Base-by-base conservation (phyloP, 306 rosid species). In the Malus sylvestris region DNA sequence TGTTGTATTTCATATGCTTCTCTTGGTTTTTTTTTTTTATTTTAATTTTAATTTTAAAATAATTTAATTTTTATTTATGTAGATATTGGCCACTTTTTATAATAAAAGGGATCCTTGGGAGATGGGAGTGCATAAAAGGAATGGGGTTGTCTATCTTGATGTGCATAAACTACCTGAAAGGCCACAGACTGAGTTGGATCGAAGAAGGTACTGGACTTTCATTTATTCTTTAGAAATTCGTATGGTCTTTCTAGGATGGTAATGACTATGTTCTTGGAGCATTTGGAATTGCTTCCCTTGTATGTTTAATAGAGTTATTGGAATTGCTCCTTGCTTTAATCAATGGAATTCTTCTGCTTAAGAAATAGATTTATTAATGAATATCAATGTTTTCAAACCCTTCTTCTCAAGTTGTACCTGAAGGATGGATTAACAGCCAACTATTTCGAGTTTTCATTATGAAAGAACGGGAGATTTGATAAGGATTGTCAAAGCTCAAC, bases 41-140 rank as follows among this genome's bases (percentile, higher is more conserved):
- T 35, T 35, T 1, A 1, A 1, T 18, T 5, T 15, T 51, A 53
- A 23, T 23, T 23, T 23, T 23, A 23, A 23, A 0, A 0, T 23
- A 23, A 25, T 25, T 25, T 25, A 0, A 25, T 25, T 18, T 5
- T 15, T 51, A 53, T 80, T 70, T 68, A 58, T 70, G 70, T 81
- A 95, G 99, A 95, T 95, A 85, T 30, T 95, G 70, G 96, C 97
- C 58, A 92, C 97, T 69, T 93, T 97, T 61, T 92, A 95, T 84
- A 82, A 89, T 76, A 86, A 93, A 19, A 86, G 90, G 8, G 99
- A 95, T 81, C 97, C 99, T 67, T 95, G 99, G 99, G 99, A 90
- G 78, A 95, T 95, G 99, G 99, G 99, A 63, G 99, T 95, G 73
- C 97, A 95, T 81, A 95, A 89, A 87, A 84, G 97, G 85, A 88